These are phyloP conservation scores for Eutrema heterophyllum DNA, from an alignment of 345 rosid species.

Conservation along the genomic window DNA sequence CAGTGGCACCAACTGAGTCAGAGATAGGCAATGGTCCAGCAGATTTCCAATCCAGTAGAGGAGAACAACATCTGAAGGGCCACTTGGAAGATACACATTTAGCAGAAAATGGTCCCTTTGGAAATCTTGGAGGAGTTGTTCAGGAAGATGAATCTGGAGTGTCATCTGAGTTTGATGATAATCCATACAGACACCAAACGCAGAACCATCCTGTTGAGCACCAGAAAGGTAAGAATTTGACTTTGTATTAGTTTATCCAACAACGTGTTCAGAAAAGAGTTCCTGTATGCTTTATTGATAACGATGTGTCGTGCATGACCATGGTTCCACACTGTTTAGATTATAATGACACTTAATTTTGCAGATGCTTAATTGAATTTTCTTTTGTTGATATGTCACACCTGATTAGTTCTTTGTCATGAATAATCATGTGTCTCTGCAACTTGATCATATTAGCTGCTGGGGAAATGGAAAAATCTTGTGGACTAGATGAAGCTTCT, in stretches of 20 bases:
- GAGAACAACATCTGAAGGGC: slow-evolving; percentile 41
- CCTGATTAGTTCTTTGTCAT: neutral
- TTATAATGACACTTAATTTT: slow-evolving; percentile 20
- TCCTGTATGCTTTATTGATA: neutral
- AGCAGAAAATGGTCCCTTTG: slow-evolving; percentile 46
- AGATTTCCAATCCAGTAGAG: slow-evolving; percentile 45
- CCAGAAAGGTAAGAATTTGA: slow-evolving; percentile 42
- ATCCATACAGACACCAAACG: slow-evolving; percentile 47
- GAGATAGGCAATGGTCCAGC: slow-evolving; percentile 42
- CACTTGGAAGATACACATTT: slow-evolving; percentile 48
- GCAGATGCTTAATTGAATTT: slow-evolving; percentile 52
- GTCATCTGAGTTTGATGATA: slow-evolving; percentile 50
- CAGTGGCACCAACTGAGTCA: slow-evolving; percentile 42
- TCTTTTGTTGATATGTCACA: slow-evolving; percentile 11
- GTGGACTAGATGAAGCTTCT: slow-evolving; percentile 54
- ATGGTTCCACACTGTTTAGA: neutral
- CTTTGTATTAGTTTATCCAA: neutral
- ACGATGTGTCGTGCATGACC: neutral
- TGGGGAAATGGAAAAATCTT: slow-evolving; percentile 39
- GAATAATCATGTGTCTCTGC: neutral
- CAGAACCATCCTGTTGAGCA: slow-evolving; percentile 56
- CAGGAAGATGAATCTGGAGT: slow-evolving; percentile 59
- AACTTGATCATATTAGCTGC: neutral
- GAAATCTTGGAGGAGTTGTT: slow-evolving; percentile 39
- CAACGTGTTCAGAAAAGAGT: neutral